These are phyloP conservation scores for Chalaropsis ovoidea DNA, from an alignment of 2,329 filamentous ascomycete species.

Conservation along the genomic window DNA sequence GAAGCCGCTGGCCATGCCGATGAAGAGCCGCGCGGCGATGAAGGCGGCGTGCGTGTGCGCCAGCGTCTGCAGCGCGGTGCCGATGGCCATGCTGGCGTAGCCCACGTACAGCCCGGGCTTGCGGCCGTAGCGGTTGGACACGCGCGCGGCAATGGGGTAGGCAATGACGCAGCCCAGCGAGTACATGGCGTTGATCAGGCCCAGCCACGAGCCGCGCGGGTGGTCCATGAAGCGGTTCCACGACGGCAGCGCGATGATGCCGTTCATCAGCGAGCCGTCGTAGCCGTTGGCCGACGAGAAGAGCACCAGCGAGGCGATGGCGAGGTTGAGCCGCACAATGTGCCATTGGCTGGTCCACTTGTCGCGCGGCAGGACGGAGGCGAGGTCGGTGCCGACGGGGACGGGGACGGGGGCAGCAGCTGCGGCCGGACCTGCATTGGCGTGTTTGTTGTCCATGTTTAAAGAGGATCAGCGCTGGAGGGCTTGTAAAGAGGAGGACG, in stretches of 20 bases:
- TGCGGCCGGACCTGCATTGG: background rate
- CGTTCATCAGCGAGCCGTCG: constrained; percentile 43
- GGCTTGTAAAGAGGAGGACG: background rate
- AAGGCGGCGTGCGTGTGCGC: constrained; percentile 41
- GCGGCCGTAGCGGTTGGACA: constrained; percentile 40
- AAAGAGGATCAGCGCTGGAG: background rate
- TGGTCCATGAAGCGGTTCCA: constrained; percentile 29
- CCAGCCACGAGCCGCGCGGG: constrained; percentile 38
- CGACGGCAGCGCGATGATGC: constrained; percentile 36
- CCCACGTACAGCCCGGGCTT: constrained; percentile 39
- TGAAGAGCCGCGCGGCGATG: constrained; percentile 46
- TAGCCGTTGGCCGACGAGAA: constrained; percentile 46
- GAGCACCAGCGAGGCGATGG: constrained; percentile 40
- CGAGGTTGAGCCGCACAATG: constrained; percentile 67
- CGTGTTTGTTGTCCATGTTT: background rate
- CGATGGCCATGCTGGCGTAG: constrained; percentile 35
- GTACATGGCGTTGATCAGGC: constrained; percentile 44
- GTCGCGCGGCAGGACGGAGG: constrained; percentile 71
- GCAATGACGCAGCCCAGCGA: constrained; percentile 42
- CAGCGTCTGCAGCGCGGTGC: constrained; percentile 29
- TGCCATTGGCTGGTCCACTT: constrained; percentile 62
- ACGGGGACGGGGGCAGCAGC: background rate
- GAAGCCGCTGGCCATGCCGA: constrained; percentile 36
- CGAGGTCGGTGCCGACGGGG: constrained; percentile 43
- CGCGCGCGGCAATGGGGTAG: constrained; percentile 38